Base-by-base conservation (phyloP, 2,329 filamentous ascomycete genomes). In the Nemania sp. region DNA sequence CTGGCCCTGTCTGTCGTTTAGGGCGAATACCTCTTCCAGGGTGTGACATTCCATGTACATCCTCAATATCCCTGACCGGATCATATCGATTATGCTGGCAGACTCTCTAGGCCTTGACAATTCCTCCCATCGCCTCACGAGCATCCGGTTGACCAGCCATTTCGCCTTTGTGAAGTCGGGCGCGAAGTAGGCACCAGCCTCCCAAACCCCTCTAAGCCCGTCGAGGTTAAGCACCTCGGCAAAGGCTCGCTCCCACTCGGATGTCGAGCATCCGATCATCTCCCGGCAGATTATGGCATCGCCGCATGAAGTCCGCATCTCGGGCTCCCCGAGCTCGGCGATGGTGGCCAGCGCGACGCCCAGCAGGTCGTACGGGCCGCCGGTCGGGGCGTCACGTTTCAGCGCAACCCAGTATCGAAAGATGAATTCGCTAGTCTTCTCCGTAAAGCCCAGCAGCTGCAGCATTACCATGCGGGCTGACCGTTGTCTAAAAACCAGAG, bases 281-380 rank as follows among this genome's bases (percentile, higher is more conserved):
- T 15, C n/a, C 13, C n/a, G n/a, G n/a, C n/a, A n/a, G n/a, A n/a
- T n/a, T n/a, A n/a, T n/a, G n/a, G n/a, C n/a, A n/a, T n/a, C n/a
- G n/a, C 20, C 15, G 6, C 47, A 5, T 12, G 18, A 43, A 17
- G 25, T 34, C 20, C 37, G 47, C 25, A 17, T 32, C 15, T 54
- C 21, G 2, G 25, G 18, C 57, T 60, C 57, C 49, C 48, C 48
- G 9, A 64, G 50, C 48, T 64, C 62, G 21, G 62, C 62, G 34
- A 64, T 48, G 18, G 54, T 51, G 9, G 54, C 54, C 11, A 62
- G 40, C 20, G 55, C 62, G 4, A 53, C 39, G 29, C 62, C 62
- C 13, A 64, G 13, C 2, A 59, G 25, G 10, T 39, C 32, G 37
- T 64, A 57, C 5, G 59, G 62, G 11, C 54, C 54, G n/a, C 58